A percentile compares a stretch with the other conserved stretches of the same genome.
Conservation (phyloP, 2,329 filamentous ascomycete genomes). For the Nigrospora oryzae region DNA sequence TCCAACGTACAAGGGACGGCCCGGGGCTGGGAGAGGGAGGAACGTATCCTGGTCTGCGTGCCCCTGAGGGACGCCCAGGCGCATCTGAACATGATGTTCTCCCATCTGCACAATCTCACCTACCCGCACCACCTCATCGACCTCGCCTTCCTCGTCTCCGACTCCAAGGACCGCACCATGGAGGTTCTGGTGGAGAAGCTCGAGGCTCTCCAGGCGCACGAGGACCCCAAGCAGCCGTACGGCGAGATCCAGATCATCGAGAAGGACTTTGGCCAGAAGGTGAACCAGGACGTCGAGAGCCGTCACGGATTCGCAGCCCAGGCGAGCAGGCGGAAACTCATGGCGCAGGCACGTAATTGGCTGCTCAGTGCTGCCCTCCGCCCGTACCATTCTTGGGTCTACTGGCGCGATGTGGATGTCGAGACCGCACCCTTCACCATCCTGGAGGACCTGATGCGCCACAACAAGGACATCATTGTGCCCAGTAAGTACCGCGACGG, state of each 20-base stretch:
- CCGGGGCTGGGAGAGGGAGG: conserved; percentile 91
- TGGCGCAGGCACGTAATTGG: conserved; percentile 98
- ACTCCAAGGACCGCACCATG: conserved; percentile 89
- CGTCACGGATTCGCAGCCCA: conserved; percentile 96
- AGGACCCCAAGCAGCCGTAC: conserved; percentile 73
- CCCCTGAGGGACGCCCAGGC: conserved; percentile 87
- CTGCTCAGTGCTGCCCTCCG: conserved; percentile 84
- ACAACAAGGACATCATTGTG: conserved; percentile 98
- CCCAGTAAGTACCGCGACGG: conserved; percentile 61
- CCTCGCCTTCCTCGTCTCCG: conserved; percentile 90
- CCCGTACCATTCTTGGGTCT: conserved; percentile 97
- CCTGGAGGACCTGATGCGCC: conserved; percentile 93
- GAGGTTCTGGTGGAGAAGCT: conserved; percentile 66
- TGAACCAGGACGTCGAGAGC: conserved; percentile 95
- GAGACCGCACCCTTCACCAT: conserved; percentile 97
- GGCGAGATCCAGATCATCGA: conserved; percentile 97
- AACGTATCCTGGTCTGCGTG: conserved; percentile 90
- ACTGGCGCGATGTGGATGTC: conserved; percentile 98
- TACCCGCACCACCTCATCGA: conserved; percentile 97
- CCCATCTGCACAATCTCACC: conserved; percentile 91
- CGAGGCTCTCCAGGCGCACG: conserved; percentile 69
- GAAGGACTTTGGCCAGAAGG: conserved; percentile 97
- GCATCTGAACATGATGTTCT: conserved; percentile 96
- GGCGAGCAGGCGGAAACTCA: conserved; percentile 85
- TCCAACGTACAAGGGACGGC: conserved; percentile 85